Evolutionary conservation across 2,329 filamentous ascomycete genomes (phyloP).

Genomic region (Alternaria angustiovoidea): DNA sequence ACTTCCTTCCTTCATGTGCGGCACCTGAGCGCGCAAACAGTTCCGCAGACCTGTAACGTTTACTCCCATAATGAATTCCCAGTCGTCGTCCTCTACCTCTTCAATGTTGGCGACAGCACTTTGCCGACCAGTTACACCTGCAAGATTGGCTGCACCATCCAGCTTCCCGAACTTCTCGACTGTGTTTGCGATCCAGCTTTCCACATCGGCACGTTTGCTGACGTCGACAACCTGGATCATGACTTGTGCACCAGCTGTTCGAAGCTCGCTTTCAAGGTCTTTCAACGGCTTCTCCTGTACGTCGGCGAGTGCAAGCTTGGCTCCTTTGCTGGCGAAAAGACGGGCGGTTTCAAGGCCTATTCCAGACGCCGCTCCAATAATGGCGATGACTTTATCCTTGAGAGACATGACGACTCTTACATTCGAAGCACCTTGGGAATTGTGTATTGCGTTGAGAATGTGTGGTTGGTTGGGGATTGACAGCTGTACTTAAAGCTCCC

Average conservation of each 20-base stretch:
- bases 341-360: conserved; percentile 42
- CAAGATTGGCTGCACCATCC: conserved; percentile 55
- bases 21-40: conserved; percentile 50
- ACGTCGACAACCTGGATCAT: conserved; percentile 59
- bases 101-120: conserved; percentile 29
- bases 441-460: background rate
- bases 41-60: conserved; percentile 53
- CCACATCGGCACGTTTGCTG: conserved; percentile 57
- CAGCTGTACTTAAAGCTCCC: background rate
- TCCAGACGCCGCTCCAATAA: conserved; percentile 44
- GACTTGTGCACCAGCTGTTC: conserved; percentile 31
- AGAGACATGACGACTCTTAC: conserved; percentile 25
- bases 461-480: background rate
- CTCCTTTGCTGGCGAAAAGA: conserved; percentile 38
- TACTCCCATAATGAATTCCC: conserved; percentile 50
- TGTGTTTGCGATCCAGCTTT: conserved; percentile 59
- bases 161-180: conserved; percentile 60
- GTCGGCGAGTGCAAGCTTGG: conserved; percentile 44
- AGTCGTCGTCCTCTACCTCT: conserved; percentile 51
- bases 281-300: conserved; percentile 37
- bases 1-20: conserved; percentile 51
- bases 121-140: conserved; percentile 50
- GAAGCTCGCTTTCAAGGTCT: conserved; percentile 31
- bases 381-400: conserved; percentile 41
- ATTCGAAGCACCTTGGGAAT: background rate